Base-by-base conservation (phyloP, 2,329 filamentous ascomycete genomes). In the Chaetomiaceae sp. region DNA sequence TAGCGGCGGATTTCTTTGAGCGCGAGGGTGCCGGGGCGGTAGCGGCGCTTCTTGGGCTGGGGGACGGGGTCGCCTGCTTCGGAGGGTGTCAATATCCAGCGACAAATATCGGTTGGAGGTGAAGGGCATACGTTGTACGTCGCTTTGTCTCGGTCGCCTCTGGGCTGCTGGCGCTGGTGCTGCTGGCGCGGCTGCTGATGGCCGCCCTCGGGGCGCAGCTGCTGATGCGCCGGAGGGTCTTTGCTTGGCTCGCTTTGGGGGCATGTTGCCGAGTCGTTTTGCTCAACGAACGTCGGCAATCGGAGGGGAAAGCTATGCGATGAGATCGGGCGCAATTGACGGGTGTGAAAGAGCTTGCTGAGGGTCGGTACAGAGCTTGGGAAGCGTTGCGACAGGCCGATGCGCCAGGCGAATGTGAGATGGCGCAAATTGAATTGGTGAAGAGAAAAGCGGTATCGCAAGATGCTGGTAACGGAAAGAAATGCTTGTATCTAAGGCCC, bases 1-100 rank as follows among this genome's bases (percentile, higher is more conserved):
- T 95, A 95, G 65, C 83, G 84, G 69, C 91, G 81, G 70, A 97
- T 97, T 75, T 97, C 92, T 72, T 88, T 87, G 51, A 97, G 80
- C 50, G 94, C 92, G 61, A 89, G 80, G 39, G 91, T 96, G 66
- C 91, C 91, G 1, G 88, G 88, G 53, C 76, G 81, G 66, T 89
- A 91, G 61, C 88, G 81, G 59, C 80, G 80, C 60, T 78, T 82
- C 60, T 78, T 78, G 54, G 72, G 74, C 54, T 79, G 75, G 1
- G 87, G 87, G 42, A 88, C 73, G 27, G 88, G 87, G 63, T 91
- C 87, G 55, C 88, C 88, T 63, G 87, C 87, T 90, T 56, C 34
- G 15, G 14, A 51, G 11, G 14, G 37, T 25, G 57, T 69, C 59
- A 66, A 59, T 11, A 29, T 3, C 6, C 19, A 23, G 22, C 11